Conservation (phyloP, 1,284 basidiomycete species). For the Ceratorhiza oryzae-sativae region DNA sequence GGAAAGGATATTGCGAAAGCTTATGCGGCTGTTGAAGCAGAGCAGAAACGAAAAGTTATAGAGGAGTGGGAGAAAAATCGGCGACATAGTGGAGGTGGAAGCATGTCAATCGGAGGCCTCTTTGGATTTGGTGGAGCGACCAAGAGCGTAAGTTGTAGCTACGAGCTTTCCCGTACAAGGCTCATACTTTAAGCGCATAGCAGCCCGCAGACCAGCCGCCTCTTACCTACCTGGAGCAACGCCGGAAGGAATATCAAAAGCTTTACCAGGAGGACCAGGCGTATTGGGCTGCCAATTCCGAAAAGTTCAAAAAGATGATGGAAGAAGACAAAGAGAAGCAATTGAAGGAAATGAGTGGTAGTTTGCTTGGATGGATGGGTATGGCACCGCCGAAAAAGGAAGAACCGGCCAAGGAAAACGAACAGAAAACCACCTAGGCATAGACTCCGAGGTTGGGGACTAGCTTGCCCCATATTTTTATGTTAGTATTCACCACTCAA, state of each 20-base stretch:
- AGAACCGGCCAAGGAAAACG: background rate
- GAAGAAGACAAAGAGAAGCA: constrained; percentile 85
- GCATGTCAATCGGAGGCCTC: constrained; percentile 54
- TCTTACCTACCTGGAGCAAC: constrained; percentile 88
- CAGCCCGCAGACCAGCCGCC: constrained; percentile 56
- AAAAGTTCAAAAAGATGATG: constrained; percentile 77
- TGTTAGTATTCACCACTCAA: constrained; percentile 36
- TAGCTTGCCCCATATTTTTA: constrained; percentile 20
- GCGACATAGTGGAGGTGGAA: constrained; percentile 51
- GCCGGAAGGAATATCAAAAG: constrained; percentile 84
- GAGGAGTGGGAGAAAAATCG: constrained; percentile 82
- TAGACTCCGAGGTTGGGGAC: background rate
- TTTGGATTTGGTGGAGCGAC: constrained; percentile 32
- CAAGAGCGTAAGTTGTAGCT: constrained; percentile 28
- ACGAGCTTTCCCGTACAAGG: background rate
- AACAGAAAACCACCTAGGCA: constrained; percentile 18
- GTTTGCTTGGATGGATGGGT: constrained; percentile 51
- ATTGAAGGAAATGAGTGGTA: constrained; percentile 64
- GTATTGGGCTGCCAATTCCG: constrained; percentile 84
- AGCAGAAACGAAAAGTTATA: constrained; percentile 76
- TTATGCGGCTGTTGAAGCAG: constrained; percentile 87
- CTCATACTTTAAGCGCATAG: constrained; percentile 42
- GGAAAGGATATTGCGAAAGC: constrained; percentile 90
- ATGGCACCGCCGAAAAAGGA: constrained; percentile 34
- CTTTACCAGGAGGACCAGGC: constrained; percentile 88